Evolutionary conservation across 345 rosid species (phyloP).

Genomic region (Salix koriyanagi): DNA sequence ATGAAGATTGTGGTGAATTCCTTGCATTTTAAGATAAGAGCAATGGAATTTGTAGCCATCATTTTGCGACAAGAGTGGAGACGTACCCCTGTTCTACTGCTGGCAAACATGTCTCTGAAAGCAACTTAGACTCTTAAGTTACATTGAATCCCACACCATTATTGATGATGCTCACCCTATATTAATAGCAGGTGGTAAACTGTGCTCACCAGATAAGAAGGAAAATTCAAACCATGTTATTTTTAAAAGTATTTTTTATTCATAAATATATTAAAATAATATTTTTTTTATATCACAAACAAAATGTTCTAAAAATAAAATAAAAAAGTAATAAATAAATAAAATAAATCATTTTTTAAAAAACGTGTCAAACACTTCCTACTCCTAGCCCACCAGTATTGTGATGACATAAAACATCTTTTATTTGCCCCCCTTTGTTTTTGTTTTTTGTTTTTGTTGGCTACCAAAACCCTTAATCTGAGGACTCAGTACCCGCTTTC

Average conservation of each 20-base stretch:
- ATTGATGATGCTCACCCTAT: background rate
- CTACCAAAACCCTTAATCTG: slow-evolving; percentile 19
- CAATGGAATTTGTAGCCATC: background rate
- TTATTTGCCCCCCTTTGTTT: background rate
- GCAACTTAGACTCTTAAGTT: background rate
- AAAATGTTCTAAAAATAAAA: too few relatives aligned
- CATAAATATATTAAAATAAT: rapidly evolving
- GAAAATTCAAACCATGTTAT: background rate
- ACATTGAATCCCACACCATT: background rate
- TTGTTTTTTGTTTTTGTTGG: background rate
- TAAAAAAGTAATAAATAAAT: too few relatives aligned
- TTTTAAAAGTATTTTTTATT: too few relatives aligned
- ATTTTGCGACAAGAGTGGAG: background rate
- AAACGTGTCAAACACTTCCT: too few relatives aligned
- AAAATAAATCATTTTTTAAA: too few relatives aligned
- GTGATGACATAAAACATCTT: too few relatives aligned
- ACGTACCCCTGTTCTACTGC: background rate
- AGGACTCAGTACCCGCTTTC: slow-evolving; percentile 17
- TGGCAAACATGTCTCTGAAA: background rate
- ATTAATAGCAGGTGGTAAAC: background rate
- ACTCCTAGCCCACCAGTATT: too few relatives aligned
- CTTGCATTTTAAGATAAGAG: background rate
- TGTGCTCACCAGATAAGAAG: background rate
- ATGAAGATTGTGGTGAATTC: background rate
- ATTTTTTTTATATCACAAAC: too few relatives aligned